Conservation (phyloP, 768 basidiomycete species). For the Rhizopogon vulgaris region DNA sequence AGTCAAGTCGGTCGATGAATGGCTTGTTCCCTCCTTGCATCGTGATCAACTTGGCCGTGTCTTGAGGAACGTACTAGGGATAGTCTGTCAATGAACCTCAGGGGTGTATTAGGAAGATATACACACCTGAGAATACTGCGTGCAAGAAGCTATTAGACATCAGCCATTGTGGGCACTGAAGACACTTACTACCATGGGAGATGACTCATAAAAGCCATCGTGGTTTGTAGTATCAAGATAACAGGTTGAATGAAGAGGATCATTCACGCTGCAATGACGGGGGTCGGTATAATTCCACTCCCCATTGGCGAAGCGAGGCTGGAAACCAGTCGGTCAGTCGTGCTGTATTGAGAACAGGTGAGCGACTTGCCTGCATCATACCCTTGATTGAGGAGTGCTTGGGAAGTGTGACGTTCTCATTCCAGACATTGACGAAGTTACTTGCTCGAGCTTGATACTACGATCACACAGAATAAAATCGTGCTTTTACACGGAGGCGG, state of each 20-base stretch:
- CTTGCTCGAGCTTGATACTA: constrained; percentile 50
- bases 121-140: constrained; percentile 49
- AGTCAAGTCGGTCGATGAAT: constrained; percentile 51
- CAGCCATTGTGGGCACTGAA: neutral
- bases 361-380: constrained; percentile 49
- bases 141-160: constrained; percentile 1
- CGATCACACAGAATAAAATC: neutral
- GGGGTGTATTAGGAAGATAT: neutral
- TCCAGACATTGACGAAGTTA: constrained; percentile 58
- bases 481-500: neutral
- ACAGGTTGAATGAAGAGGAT: constrained; percentile 51
- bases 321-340: neutral
- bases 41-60: constrained; percentile 53
- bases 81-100: neutral
- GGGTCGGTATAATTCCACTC: constrained; percentile 62
- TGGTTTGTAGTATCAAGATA: constrained; percentile 49
- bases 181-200: constrained; percentile 50
- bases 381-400: constrained; percentile 40
- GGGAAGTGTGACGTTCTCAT: constrained; percentile 47
- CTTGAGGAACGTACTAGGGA: constrained; percentile 55
- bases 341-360: neutral
- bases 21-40: constrained; percentile 52
- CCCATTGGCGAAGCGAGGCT: constrained; percentile 53
- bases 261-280: constrained; percentile 59
- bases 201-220: constrained; percentile 64